Evolutionary conservation across 106 monocot species (phyloP), one percentile per base, ranked within the genome.

Genomic region (Narthecium ossifragum): DNA sequence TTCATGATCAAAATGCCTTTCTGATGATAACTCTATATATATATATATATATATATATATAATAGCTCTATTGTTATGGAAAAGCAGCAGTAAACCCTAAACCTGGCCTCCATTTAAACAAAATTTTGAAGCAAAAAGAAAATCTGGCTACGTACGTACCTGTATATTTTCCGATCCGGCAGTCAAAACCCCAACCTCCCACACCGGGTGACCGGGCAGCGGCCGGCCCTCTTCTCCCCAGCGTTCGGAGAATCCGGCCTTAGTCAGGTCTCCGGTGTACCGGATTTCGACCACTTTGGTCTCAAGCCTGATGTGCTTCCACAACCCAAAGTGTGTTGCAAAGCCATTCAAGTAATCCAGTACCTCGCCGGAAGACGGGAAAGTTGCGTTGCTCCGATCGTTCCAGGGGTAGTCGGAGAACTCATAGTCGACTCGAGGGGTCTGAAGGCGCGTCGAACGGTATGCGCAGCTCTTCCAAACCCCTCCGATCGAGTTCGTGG

Each of bases 361-460:
- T 36, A 94, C 75, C 65, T 90, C 85, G 17, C 22, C 39, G 73
- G 70, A 58, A 27, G 83, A 75, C 14, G 93, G 93, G 69, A 90
- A 86, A 8, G 66, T 55, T 0, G 70, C 54, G 62, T 90, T 80
- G 1, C 43, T 43, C 40, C 85, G 66, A 50, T 94, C 70, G 37
- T 34, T 45, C 93, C 89, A 94, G 18, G 63, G 77, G 56, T 67
- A 78, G 75, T 94, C 93, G 14, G 93, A 94, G 83, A 94, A 94
- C 77, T 94, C 89, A 57, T 89, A 94, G 70, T 83, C 85, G 9
- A 69, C 61, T 29, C 93, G 54, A 6, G 93, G 89, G 1, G 89
- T 94, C 70, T 94, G 93, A 21, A 89, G 70, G 69, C 72, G 67
- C 21, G 93, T 94, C 22, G 85, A 75, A 8, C 74, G 72, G 70